phyloP scores from a whole-genome alignment of 768 basidiomycete genomes.

The Podaxis mareebaensis region DNA sequence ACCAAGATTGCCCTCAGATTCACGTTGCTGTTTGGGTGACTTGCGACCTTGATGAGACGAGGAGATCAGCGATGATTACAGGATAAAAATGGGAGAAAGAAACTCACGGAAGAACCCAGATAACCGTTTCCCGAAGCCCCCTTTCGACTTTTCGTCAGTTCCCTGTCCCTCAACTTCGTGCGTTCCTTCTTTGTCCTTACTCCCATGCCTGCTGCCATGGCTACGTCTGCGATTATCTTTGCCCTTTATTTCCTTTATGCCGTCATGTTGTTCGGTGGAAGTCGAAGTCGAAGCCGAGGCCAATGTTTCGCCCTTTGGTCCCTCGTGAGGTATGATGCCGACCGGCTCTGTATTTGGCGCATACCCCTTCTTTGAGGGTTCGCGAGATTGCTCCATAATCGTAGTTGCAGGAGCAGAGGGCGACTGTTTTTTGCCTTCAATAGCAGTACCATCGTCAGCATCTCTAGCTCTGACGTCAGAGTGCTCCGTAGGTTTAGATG shows the following conservation, averaged over 20 bases:
- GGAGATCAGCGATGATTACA: not conserved
- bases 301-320: not conserved
- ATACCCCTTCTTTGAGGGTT: not conserved
- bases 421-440: not conserved
- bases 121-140: not conserved
- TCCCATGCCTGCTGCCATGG: not conserved
- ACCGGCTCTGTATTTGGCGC: not conserved
- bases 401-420: not conserved
- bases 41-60: not conserved
- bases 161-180: not conserved
- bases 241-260: not conserved
- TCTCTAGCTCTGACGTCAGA: not conserved
- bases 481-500: not conserved
- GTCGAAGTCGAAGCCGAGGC: not conserved
- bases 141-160: not conserved
- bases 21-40: not conserved
- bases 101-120: not conserved
- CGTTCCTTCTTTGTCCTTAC: not conserved
- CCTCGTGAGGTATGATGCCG: not conserved
- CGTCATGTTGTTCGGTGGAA: not conserved
- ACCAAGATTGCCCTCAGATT: not conserved
- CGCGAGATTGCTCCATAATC: not conserved
- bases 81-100: not conserved
- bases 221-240: not conserved
- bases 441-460: not conserved